phyloP scores from a whole-genome alignment of 345 rosid genomes.

The Gossypium thurberi region DNA sequence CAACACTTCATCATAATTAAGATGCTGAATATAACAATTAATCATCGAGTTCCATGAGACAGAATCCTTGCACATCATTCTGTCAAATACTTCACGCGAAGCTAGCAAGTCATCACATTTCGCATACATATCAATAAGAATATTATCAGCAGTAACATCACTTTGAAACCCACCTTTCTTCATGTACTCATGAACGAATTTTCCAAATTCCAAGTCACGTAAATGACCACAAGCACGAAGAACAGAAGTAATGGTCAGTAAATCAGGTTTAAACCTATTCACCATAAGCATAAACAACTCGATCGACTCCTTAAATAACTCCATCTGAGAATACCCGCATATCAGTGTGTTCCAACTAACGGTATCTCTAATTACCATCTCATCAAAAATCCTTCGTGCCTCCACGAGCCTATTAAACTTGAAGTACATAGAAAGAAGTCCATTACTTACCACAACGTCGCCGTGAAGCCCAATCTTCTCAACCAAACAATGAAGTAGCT shows the following conservation, averaged over 20 bases:
- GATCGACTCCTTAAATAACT: constrained; percentile 37
- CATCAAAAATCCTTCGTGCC: constrained; percentile 43
- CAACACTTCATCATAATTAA: constrained; percentile 34
- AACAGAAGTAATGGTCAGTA: constrained; percentile 42
- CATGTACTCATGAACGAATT: constrained; percentile 39
- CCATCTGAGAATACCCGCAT: constrained; percentile 47
- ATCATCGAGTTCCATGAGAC: constrained; percentile 66
- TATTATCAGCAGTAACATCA: constrained; percentile 40
- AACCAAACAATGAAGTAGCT: constrained; percentile 38
- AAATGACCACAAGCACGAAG: constrained; percentile 57
- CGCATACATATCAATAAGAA: constrained; percentile 49
- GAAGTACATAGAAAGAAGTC: constrained; percentile 55
- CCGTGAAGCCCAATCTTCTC: constrained; percentile 40
- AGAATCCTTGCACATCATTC: constrained; percentile 38
- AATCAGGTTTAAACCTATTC: constrained; percentile 40
- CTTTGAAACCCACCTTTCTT: constrained; percentile 25
- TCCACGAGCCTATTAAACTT: constrained; percentile 34
- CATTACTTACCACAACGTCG: constrained; percentile 41
- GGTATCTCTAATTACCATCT: constrained; percentile 44
- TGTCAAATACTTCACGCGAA: constrained; percentile 40
- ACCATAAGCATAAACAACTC: constrained; percentile 35
- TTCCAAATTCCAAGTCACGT: constrained; percentile 33
- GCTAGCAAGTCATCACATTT: constrained; percentile 46
- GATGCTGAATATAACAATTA: constrained; percentile 37
- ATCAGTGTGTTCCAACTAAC: constrained; percentile 57